phyloP scores from a whole-genome alignment of 1,139 yeast genomes.

The Geotrichum histeridarum region DNA sequence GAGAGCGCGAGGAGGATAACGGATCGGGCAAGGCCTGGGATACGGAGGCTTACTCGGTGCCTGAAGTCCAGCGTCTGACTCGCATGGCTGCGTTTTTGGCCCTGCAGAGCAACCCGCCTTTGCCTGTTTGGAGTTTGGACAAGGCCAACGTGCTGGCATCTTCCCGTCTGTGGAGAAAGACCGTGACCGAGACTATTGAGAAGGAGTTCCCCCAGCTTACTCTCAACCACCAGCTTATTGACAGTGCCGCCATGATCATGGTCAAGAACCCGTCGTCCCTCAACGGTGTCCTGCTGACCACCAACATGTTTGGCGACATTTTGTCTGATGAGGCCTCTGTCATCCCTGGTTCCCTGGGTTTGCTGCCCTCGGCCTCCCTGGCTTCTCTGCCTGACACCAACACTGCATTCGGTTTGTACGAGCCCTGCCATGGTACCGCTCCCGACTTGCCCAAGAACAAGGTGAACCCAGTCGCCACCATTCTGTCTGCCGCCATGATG shows the following conservation, averaged over 20 bases:
- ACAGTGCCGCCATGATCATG: slow-evolving; percentile 96
- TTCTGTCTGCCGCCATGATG: slow-evolving; percentile 96
- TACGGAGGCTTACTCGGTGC: slow-evolving; percentile 83
- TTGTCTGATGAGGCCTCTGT: slow-evolving; percentile 96
- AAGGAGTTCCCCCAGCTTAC: slow-evolving; percentile 85
- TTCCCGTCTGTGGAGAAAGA: slow-evolving; percentile 91
- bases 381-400: slow-evolving; percentile 93
- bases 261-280: slow-evolving; percentile 84
- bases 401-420: slow-evolving; percentile 90
- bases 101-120: slow-evolving; percentile 84
- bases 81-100: slow-evolving; percentile 98
- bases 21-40: slow-evolving; percentile 87
- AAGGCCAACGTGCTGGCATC: slow-evolving; percentile 97
- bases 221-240: slow-evolving; percentile 89
- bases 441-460: slow-evolving; percentile 84
- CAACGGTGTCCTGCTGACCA: slow-evolving; percentile 87
- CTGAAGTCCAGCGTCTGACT: slow-evolving; percentile 89
- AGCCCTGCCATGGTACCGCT: slow-evolving; percentile 98
- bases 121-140: slow-evolving; percentile 92
- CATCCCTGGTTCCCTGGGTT: slow-evolving; percentile 94
- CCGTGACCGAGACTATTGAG: slow-evolving; percentile 76
- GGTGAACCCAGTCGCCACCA: slow-evolving; percentile 93
- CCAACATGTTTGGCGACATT: slow-evolving; percentile 97
- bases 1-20: slow-evolving; percentile 88
- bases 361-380: slow-evolving; percentile 91